A percentile compares a stretch with the other conserved stretches of the same genome.
phyloP scores from a whole-genome alignment of 2,329 filamentous ascomycete genomes.

The Dendrostoma leiphaemia region DNA sequence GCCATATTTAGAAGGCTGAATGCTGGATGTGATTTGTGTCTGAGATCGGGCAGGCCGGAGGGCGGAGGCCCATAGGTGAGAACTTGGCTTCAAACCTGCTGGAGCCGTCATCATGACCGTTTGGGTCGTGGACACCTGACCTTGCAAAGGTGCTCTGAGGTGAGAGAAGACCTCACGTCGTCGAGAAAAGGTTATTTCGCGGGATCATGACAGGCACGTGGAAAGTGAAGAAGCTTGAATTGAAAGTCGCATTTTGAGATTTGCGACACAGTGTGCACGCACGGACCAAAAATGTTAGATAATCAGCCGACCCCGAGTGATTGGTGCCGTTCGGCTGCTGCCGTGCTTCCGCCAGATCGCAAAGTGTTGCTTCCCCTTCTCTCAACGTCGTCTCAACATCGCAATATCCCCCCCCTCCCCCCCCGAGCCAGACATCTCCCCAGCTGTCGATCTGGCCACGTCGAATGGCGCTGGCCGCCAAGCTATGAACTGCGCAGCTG shows the following conservation, averaged over 20 bases:
- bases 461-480: background rate
- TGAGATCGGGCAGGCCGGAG: background rate
- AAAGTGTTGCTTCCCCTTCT: slow-evolving; percentile 13
- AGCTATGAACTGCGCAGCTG: background rate
- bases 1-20: slow-evolving; percentile 6
- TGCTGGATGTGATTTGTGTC: background rate
- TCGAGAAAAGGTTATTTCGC: no score
- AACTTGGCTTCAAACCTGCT: no score
- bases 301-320: no score
- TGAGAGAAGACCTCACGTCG: no score
- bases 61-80: background rate
- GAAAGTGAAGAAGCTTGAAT: background rate
- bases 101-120: no score
- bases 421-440: background rate
- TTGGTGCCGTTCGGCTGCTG: slow-evolving; percentile 6
- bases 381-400: background rate
- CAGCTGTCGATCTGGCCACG: background rate
- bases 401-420: background rate
- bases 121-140: background rate
- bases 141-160: background rate
- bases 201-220: background rate
- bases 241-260: background rate
- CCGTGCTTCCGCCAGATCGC: slow-evolving; percentile 12
- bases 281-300: background rate
- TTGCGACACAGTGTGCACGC: slow-evolving; percentile 1